Evolutionary conservation across 495 filamentous ascomycete genomes (phyloP).

Genomic region (Tuber aestivum): DNA sequence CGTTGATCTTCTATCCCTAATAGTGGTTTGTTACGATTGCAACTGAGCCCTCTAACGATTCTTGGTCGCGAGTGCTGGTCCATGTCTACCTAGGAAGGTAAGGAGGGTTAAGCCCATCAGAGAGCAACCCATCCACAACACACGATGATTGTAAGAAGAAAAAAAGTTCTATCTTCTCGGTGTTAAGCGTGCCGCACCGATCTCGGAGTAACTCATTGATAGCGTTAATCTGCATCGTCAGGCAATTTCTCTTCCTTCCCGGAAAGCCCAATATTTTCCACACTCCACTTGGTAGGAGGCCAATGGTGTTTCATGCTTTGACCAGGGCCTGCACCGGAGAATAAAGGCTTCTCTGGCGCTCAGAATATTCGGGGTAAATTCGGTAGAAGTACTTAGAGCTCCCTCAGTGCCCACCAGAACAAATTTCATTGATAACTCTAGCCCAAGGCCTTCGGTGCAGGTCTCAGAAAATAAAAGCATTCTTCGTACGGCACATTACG

Average conservation of each 20-base stretch:
- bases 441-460: background rate
- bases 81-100: slow-evolving; percentile 1
- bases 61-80: slow-evolving; percentile 20
- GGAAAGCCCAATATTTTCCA: background rate
- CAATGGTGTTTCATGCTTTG: background rate
- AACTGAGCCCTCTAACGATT: background rate
- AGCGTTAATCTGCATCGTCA: background rate
- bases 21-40: background rate
- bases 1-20: background rate
- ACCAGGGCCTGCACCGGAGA: background rate
- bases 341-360: background rate
- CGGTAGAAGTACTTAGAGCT: background rate
- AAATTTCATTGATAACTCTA: background rate
- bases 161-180: background rate
- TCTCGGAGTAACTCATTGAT: slow-evolving; percentile 28
- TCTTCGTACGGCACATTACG: background rate
- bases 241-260: background rate
- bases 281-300: background rate
- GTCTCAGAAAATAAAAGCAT: slow-evolving; percentile 6
- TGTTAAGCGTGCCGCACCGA: slow-evolving; percentile 16
- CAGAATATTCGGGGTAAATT: background rate
- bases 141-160: background rate
- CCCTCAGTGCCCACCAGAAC: background rate
- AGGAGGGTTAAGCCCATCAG: background rate
- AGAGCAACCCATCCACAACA: background rate